These are phyloP conservation scores for Chrysoporthe puriensis DNA, from an alignment of 2,329 filamentous ascomycete species.

Conservation along the genomic window DNA sequence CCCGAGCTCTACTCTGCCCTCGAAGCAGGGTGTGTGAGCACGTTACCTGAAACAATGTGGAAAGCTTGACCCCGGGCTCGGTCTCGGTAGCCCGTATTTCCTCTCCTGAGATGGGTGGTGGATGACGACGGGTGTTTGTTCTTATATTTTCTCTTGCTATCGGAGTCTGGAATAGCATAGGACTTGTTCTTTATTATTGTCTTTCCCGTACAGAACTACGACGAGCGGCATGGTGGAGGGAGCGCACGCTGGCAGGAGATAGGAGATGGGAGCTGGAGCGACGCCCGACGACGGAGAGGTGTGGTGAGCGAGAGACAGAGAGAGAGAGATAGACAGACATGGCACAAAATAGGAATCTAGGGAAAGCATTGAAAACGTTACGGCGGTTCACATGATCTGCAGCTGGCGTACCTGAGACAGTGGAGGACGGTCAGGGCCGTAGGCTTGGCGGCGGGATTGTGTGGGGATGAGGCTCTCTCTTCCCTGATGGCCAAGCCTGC, in stretches of 20 bases:
- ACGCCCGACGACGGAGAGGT: not conserved
- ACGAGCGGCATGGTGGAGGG: constrained; percentile 8
- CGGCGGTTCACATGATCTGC: not conserved
- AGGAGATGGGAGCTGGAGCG: not conserved
- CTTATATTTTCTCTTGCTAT: constrained; percentile 23
- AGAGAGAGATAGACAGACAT: constrained; percentile 19
- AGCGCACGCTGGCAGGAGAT: not conserved
- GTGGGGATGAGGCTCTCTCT: not conserved
- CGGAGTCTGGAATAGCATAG: constrained; percentile 30
- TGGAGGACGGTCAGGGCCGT: too few species aligned
- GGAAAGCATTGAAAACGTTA: constrained; percentile 26
- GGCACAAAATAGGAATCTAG: constrained; percentile 26
- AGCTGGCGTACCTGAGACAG: not conserved
- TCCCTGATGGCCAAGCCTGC: not conserved
- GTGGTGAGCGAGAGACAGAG: not conserved
- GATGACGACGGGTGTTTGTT: constrained; percentile 10
- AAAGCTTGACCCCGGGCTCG: constrained; percentile 5
- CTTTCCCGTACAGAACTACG: constrained; percentile 23
- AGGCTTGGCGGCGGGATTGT: too few species aligned
- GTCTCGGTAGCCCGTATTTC: constrained; percentile 9
- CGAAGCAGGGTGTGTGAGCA: constrained; percentile 6
- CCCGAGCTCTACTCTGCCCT: not conserved
- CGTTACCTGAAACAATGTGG: constrained; percentile 7
- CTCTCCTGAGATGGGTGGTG: constrained; percentile 15
- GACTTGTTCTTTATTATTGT: constrained; percentile 22